These are phyloP conservation scores for Malassezia furfur DNA, from an alignment of 1,284 basidiomycete genomes.

Conservation along the genomic window DNA sequence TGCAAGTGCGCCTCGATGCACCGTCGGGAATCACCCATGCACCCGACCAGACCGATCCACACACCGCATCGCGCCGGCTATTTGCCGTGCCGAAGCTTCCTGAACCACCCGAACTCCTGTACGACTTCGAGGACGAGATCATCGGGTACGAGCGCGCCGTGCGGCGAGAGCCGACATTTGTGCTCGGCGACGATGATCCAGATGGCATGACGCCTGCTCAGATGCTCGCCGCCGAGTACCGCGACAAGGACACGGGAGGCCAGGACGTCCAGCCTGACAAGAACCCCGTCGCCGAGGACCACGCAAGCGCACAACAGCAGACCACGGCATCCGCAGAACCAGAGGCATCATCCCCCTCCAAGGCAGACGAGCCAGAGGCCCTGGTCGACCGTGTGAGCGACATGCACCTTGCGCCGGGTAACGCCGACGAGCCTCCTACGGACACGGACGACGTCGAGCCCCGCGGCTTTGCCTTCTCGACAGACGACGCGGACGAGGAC, in stretches of 20 bases:
- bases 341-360: too few relatives aligned
- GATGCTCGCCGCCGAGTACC: neutral
- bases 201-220: slow-evolving; percentile 9
- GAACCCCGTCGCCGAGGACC: too few relatives aligned
- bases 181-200: slow-evolving; percentile 14
- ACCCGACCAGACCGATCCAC: slow-evolving; percentile 30
- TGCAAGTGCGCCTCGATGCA: slow-evolving; percentile 37
- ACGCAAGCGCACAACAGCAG: too few relatives aligned
- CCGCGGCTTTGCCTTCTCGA: too few relatives aligned
- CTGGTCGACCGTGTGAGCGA: too few relatives aligned
- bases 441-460: too few relatives aligned
- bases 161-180: slow-evolving; percentile 3
- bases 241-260: neutral
- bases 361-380: too few relatives aligned
- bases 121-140: slow-evolving; percentile 31
- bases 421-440: too few relatives aligned
- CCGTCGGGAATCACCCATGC: slow-evolving; percentile 42
- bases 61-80: slow-evolving; percentile 35
- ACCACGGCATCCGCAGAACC: too few relatives aligned
- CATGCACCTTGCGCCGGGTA: too few relatives aligned
- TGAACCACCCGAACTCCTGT: slow-evolving; percentile 16
- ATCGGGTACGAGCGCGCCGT: slow-evolving; percentile 5
- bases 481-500: too few relatives aligned
- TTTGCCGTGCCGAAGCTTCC: slow-evolving; percentile 27
- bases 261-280: too few relatives aligned